These are phyloP conservation scores for Fusarium marasasianum DNA, from an alignment of 2,329 filamentous ascomycete species.

Conservation along the genomic window DNA sequence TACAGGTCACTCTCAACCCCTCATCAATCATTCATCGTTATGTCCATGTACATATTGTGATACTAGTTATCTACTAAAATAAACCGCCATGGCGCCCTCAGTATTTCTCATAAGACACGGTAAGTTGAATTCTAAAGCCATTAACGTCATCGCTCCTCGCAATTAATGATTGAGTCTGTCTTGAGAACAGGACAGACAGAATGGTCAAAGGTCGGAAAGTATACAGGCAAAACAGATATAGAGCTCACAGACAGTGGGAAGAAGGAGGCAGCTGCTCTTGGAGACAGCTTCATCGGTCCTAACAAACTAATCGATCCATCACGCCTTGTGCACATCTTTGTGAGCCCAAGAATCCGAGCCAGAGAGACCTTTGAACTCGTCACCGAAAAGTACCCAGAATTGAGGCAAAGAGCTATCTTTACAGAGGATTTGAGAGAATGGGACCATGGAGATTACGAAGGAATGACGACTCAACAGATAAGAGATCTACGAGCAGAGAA, in stretches of 20 bases:
- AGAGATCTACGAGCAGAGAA: not conserved
- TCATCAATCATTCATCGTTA: not conserved
- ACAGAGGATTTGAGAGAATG: not conserved
- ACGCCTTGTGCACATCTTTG: not conserved
- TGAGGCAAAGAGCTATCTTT: not conserved
- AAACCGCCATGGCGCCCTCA: not conserved
- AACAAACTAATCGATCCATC: not conserved
- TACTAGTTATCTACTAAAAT: no score
- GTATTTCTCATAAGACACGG: not conserved
- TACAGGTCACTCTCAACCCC: not conserved
- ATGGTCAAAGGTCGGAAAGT: not conserved
- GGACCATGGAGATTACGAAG: not conserved
- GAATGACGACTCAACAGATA: not conserved
- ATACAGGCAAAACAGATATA: not conserved
- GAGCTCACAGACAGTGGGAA: not conserved
- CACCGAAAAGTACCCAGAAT: not conserved
- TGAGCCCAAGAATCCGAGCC: not conserved
- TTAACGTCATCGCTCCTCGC: fast-evolving
- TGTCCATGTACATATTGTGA: no score
- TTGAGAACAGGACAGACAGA: not conserved
- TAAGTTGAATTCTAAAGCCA: fast-evolving
- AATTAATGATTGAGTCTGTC: not conserved
- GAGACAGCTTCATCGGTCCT: not conserved
- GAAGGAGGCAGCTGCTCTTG: not conserved
- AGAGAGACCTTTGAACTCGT: not conserved